Base-by-base conservation (phyloP, 495 filamentous ascomycete genomes). In the Pyrenula massariospora region DNA sequence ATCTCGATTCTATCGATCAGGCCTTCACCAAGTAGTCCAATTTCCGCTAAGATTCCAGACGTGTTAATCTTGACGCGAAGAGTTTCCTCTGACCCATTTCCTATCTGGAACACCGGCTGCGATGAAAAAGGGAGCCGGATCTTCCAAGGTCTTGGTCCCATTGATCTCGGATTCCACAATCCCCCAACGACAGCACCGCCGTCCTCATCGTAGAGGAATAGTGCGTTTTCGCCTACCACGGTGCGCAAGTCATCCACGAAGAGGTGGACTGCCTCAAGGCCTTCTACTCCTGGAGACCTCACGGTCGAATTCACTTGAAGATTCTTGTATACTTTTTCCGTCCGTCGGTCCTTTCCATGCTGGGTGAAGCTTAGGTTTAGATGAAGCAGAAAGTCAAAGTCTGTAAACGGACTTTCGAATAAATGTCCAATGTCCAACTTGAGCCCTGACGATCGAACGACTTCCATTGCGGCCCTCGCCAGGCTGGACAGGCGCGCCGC, bases 321-420 rank as follows among this genome's bases (percentile, higher is more conserved):
- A 61, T 95, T 95, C 71, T 95, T 94, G 73, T 81, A 96, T 56
- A 75, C 77, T 5, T 61, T 52, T 50, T 66, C 49, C 49, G 60
- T 62, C 22, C 58, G 58, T 54, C 57, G 50, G 24, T 53, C 62
- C 63, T 60, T 54, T 49, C 22, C 64, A 53, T 24, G 53, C 50
- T 47, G 62, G 64, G 56, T 62, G 52, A 69, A 72, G 58, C 78
- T 83, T 3, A 73, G 57, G 8, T 81, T 77, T 10, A 97, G 70
- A 62, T 86, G 78, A 24, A 97, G 71, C 31, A 95, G 68, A 62
- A 96, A 89, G 63, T 97, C 89, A 65, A 89, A 97, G 24, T 94
- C 90, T 10, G 70, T 69, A 12, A 86, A 72, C 0, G 83, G 75
- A 2, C 84, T 74, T 12, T 75, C 72, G 68, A 97, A 97, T 1